Conservation (phyloP, 225 moss, liverwort and hornwort species). For the Rhytidiadelphus loreus region DNA sequence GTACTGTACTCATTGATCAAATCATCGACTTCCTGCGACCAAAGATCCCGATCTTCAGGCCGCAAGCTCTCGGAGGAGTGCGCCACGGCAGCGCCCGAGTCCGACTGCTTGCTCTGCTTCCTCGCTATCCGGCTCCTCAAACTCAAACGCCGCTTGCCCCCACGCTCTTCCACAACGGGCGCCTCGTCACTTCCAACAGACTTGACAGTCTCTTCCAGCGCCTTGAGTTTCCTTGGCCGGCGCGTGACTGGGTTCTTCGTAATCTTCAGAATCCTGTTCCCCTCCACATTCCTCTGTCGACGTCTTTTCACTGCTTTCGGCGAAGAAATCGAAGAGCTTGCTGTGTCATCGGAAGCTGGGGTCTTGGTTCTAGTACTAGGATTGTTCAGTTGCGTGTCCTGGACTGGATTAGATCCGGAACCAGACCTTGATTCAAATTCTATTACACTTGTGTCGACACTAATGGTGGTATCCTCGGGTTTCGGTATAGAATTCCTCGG, state of each 20-base stretch:
- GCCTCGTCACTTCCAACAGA: neutral
- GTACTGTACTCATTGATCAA: conserved; percentile 38
- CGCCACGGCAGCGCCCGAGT: neutral
- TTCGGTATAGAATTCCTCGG: neutral
- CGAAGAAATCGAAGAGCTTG: neutral
- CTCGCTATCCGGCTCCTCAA: conserved; percentile 68
- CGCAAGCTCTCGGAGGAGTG: neutral
- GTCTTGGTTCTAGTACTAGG: neutral
- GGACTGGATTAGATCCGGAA: neutral
- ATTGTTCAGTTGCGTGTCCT: neutral
- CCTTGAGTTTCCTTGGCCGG: neutral
- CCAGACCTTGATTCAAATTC: neutral
- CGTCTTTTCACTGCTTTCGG: conserved; percentile 31
- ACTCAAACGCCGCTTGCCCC: conserved; percentile 82
- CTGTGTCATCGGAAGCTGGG: neutral
- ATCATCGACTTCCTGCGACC: conserved; percentile 56
- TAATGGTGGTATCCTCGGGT: neutral
- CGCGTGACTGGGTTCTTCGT: conserved; percentile 3
- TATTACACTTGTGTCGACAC: neutral
- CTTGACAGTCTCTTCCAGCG: neutral
- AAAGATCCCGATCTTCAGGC: conserved; percentile 40
- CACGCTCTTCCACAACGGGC: neutral
- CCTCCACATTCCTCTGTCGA: conserved; percentile 9
- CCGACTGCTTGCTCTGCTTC: conserved; percentile 39
- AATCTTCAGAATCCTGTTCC: conserved; percentile 23